Conservation (phyloP, 495 filamentous ascomycete genomes). For the Talaromyces ruber region DNA sequence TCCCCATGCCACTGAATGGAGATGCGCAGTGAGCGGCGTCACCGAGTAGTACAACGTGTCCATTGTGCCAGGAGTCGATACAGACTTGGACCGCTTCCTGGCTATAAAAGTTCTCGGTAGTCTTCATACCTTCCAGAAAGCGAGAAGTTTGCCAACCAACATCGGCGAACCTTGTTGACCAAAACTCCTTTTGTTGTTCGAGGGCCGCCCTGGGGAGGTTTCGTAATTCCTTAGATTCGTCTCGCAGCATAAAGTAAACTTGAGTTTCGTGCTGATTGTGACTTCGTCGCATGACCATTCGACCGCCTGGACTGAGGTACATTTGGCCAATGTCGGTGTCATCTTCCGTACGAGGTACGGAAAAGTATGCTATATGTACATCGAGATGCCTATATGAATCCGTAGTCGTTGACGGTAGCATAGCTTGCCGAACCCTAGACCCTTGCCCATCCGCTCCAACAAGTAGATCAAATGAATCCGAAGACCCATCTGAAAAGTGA, state of each 20-base stretch:
- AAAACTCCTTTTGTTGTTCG: slow-evolving; percentile 20
- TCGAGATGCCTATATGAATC: slow-evolving; percentile 15
- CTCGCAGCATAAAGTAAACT: slow-evolving; percentile 16
- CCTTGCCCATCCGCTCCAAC: slow-evolving; percentile 43
- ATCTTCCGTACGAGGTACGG: slow-evolving; percentile 21
- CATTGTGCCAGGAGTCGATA: slow-evolving; percentile 33
- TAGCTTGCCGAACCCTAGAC: slow-evolving; percentile 27
- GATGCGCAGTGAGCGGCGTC: slow-evolving; percentile 47
- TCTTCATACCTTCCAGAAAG: slow-evolving; percentile 31
- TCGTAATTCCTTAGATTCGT: slow-evolving; percentile 11
- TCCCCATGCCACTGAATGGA: slow-evolving; percentile 42
- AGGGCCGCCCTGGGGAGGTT: slow-evolving; percentile 10
- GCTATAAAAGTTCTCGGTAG: slow-evolving; percentile 41
- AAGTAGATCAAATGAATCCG: slow-evolving; percentile 35
- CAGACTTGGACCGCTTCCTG: slow-evolving; percentile 32
- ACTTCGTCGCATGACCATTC: slow-evolving; percentile 18
- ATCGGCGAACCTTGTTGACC: slow-evolving; percentile 21
- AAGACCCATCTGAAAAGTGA: slow-evolving; percentile 26
- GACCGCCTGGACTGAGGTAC: slow-evolving; percentile 14
- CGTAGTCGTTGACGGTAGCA: slow-evolving; percentile 17
- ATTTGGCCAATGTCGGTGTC: slow-evolving; percentile 19
- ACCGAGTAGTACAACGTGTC: slow-evolving; percentile 43
- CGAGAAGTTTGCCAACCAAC: slow-evolving; percentile 37
- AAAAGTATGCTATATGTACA: slow-evolving; percentile 33
- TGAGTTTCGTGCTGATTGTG: slow-evolving; percentile 14